Conservation (phyloP, 352 stramenopile genomes). For the Albugo laibachii region DNA sequence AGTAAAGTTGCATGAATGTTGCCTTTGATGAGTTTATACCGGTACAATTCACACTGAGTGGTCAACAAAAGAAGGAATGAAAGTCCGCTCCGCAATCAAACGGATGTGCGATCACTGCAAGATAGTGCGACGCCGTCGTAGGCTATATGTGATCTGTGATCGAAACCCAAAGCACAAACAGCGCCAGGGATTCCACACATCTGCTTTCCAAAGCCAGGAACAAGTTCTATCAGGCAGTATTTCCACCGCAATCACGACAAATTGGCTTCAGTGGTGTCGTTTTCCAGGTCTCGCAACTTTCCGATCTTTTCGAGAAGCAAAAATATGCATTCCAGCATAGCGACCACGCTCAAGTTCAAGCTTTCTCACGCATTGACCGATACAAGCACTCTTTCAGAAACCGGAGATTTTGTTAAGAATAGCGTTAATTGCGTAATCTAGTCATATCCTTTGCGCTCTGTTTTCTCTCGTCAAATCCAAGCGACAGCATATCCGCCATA, state of each 20-base stretch:
- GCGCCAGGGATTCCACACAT: constrained; percentile 81
- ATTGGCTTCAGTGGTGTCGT: constrained; percentile 82
- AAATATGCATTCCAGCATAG: constrained; percentile 26
- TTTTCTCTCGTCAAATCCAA: constrained; percentile 20
- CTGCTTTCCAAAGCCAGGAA: constrained; percentile 9
- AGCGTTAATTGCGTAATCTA: not conserved
- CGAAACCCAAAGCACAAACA: constrained; percentile 86
- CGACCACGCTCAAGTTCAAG: constrained; percentile 19
- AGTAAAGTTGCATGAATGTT: not conserved
- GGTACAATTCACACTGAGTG: not conserved
- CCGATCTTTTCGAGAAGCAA: constrained; percentile 55
- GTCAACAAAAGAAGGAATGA: constrained; percentile 31
- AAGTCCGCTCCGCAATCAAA: constrained; percentile 81
- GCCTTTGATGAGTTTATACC: not conserved
- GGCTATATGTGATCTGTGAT: constrained; percentile 84
- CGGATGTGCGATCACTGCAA: constrained; percentile 85
- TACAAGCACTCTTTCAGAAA: not conserved
- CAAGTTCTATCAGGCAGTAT: constrained; percentile 1
- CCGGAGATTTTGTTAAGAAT: not conserved
- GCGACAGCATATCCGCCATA: too few relatives aligned
- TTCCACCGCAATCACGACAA: not conserved
- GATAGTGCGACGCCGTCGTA: constrained; percentile 66
- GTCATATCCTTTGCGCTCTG: constrained; percentile 16
- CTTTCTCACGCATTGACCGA: constrained; percentile 7
- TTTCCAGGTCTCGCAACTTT: constrained; percentile 69